Conservation (phyloP, 495 filamentous ascomycete genomes). For the Penicillium cinerascens region DNA sequence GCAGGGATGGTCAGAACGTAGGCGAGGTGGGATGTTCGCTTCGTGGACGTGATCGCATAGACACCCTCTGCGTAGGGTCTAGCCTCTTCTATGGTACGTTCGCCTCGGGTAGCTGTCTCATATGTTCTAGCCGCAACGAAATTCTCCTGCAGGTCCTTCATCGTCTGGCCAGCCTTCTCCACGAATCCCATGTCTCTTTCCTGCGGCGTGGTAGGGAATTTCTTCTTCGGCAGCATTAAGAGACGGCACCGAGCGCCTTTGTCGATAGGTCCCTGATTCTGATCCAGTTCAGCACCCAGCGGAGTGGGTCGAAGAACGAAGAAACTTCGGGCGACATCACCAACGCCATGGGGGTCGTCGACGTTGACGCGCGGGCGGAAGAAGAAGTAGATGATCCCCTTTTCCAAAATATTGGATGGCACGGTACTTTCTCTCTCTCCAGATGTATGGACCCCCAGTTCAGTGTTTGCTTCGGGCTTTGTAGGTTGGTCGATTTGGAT, state of each 20-base stretch:
- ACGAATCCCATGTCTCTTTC: conserved; percentile 84
- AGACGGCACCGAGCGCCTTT: conserved; percentile 63
- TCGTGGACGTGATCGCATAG: conserved; percentile 75
- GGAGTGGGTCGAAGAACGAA: conserved; percentile 77
- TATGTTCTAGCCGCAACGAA: conserved; percentile 68
- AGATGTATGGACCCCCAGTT: conserved; percentile 32
- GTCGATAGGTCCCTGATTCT: conserved; percentile 55
- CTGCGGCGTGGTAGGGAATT: conserved; percentile 63
- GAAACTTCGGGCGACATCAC: conserved; percentile 76
- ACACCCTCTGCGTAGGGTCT: conserved; percentile 79
- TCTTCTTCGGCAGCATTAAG: conserved; percentile 82
- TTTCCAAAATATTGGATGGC: conserved; percentile 79
- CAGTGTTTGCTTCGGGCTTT: conserved; percentile 10
- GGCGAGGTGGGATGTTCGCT: conserved; percentile 68
- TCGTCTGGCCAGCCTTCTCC: conserved; percentile 65
- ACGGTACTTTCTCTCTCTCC: conserved; percentile 51
- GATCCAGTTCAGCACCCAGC: conserved; percentile 60
- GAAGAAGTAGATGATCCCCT: conserved; percentile 95
- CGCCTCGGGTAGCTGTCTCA: conserved; percentile 70
- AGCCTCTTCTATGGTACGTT: conserved; percentile 66
- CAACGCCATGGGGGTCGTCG: conserved; percentile 63
- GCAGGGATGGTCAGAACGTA: conserved; percentile 81
- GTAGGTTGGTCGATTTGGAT: not conserved
- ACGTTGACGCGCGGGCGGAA: conserved; percentile 72
- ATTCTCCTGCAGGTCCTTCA: conserved; percentile 68